These are phyloP conservation scores for Geranomyces variabilis DNA, from an alignment of 192 early-diverging fungal genomes.

Conservation along the genomic window DNA sequence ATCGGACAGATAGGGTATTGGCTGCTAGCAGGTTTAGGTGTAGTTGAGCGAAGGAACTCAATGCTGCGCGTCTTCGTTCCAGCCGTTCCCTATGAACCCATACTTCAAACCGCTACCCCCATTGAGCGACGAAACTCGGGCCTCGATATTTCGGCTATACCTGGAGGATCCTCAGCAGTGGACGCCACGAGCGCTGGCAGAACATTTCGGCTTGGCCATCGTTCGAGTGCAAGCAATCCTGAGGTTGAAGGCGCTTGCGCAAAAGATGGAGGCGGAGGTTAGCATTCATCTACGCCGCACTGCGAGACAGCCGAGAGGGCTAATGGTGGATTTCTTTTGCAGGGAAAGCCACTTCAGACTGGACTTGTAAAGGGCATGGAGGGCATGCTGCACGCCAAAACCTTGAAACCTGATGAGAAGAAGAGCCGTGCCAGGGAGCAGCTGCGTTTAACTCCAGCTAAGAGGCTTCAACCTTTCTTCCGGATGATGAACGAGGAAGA, in stretches of 20 bases:
- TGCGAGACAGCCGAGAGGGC: background rate
- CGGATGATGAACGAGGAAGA: conserved; percentile 81
- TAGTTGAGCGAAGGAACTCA: background rate
- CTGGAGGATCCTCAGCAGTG: conserved; percentile 54
- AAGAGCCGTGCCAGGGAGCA: conserved; percentile 23
- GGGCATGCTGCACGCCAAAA: conserved; percentile 66
- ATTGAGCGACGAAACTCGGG: conserved; percentile 65
- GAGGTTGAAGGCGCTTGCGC: conserved; percentile 79
- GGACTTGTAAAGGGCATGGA: conserved; percentile 85
- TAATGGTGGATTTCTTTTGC: background rate
- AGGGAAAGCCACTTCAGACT: conserved; percentile 64
- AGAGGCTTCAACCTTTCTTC: conserved; percentile 75
- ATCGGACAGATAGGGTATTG: conserved; percentile 10
- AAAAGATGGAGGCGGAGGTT: conserved; percentile 71
- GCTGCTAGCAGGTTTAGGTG: background rate
- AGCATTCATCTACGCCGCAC: too few species aligned
- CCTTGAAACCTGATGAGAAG: conserved; percentile 8
- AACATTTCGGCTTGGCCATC: conserved; percentile 73
- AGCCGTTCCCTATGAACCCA: conserved; percentile 92
- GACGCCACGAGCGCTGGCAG: conserved; percentile 75
- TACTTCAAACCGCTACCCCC: conserved; percentile 80
- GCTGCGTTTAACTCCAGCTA: conserved; percentile 46
- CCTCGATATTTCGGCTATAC: conserved; percentile 75
- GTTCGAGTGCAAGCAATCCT: conserved; percentile 89
- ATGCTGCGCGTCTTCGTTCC: background rate